Base-by-base conservation (phyloP, 169 alveolate genomes). In the Toxoplasma gondii region DNA sequence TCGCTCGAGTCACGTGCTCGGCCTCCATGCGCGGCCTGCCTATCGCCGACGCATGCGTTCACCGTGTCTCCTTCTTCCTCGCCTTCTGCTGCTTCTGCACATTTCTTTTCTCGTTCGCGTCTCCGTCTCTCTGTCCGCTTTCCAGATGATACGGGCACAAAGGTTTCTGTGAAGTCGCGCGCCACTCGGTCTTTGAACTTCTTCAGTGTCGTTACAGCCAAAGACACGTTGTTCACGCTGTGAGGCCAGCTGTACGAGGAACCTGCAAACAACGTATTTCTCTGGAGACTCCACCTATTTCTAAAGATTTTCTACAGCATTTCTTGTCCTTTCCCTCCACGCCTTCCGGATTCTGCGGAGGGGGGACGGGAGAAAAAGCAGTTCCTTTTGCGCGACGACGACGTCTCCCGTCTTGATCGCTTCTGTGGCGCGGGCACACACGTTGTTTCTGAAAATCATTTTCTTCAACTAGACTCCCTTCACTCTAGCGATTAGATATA, bases 181-280 rank as follows among this genome's bases (percentile, higher is more conserved):
- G 86, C 67, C 22, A 82, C 90, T 24, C 90, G 90, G 41, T 38
- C 90, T 43, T 82, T 82, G 90, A 82, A 82, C 64, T 82, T 82
- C 67, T 82, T 82, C 27, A 82, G 90, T 1, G 90, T 82, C 53
- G 19, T 17, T 7, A 82, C 90, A 12, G 90, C 90, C 24, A 82
- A 31, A 5, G 90, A 36, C 17, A 82, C 90, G 64, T 82, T 82
- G 41, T 82, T 82, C 36, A 82, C 90, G 64, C 90, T 82, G 64
- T 82, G 90, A 38, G 90, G 53, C 90, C 90, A 82, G 64, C 90
- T 82, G 90, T 82, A 82, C 12, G 90, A 82, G 5, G 90, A 82
- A 27, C 90, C 90, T 82, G 90, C 67, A 44, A 9, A 78, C 86
- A 16, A 64, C 31, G 22, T 31, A 27, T 31, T 4, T 10, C 67